Conservation (phyloP, 2,329 filamentous ascomycete species). For the Fusarium sp. region DNA sequence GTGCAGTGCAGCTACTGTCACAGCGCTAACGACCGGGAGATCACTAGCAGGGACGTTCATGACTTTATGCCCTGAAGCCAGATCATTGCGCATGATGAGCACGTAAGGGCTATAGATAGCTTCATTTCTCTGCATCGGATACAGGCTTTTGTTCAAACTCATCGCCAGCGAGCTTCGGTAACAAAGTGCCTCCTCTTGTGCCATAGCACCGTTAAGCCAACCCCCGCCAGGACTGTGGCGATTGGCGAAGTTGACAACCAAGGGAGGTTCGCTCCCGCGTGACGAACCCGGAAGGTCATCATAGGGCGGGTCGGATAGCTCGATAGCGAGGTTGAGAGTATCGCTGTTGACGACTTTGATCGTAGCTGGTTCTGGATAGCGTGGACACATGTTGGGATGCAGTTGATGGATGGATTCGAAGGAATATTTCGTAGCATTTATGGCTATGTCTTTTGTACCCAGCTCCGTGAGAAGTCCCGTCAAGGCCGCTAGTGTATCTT, state of each 20-base stretch:
- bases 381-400: not conserved
- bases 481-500: not conserved
- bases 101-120: not conserved
- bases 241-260: not conserved
- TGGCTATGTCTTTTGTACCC: not conserved
- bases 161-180: not conserved
- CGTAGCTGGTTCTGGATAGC: not conserved
- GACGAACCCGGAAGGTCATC: fast-evolving
- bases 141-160: not conserved
- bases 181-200: not conserved
- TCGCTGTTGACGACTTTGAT: not conserved
- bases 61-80: not conserved
- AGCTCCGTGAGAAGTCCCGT: not conserved
- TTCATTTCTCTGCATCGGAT: not conserved
- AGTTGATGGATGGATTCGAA: not conserved
- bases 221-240: not conserved
- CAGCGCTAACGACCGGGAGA: not conserved
- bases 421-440: not conserved
- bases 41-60: not conserved
- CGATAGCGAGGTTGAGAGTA: not conserved
- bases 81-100: not conserved
- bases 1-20: not conserved
- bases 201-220: not conserved
- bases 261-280: not conserved
- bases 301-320: not conserved